Evolutionary conservation across 768 basidiomycete species (phyloP).

Genomic region (Phylloporus arenicola): DNA sequence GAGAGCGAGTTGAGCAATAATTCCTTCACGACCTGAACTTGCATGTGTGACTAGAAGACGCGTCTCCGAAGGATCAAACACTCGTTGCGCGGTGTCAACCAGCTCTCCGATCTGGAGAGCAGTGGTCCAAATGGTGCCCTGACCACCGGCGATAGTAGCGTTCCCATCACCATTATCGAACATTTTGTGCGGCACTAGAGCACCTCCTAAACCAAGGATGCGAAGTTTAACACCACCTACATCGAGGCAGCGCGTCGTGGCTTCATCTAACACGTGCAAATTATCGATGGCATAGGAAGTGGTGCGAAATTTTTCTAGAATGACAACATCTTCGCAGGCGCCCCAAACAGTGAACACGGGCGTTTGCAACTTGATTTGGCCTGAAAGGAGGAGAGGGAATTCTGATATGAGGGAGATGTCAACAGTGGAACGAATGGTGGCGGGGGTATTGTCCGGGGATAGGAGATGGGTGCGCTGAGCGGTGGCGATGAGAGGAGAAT

Average conservation of each 20-base stretch:
- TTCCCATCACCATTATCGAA: slow-evolving; percentile 91
- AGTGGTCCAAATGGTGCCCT: slow-evolving; percentile 99
- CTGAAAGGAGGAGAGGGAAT: slow-evolving; percentile 86
- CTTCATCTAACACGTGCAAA: slow-evolving; percentile 89
- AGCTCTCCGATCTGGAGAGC: slow-evolving; percentile 97
- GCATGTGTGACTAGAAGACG: slow-evolving; percentile 91
- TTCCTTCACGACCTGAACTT: slow-evolving; percentile 87
- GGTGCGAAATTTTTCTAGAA: slow-evolving; percentile 89
- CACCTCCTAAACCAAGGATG: slow-evolving; percentile 93
- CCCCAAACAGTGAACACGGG: slow-evolving; percentile 98
- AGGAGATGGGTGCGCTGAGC: slow-evolving; percentile 77
- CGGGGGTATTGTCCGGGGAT: slow-evolving; percentile 60
- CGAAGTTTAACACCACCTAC: slow-evolving; percentile 91
- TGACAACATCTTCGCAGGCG: slow-evolving; percentile 90
- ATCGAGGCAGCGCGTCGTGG: slow-evolving; percentile 87
- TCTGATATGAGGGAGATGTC: slow-evolving; percentile 83
- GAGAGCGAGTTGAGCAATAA: slow-evolving; percentile 85
- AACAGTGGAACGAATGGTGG: slow-evolving; percentile 66
- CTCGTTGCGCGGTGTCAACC: slow-evolving; percentile 93
- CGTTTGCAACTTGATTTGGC: slow-evolving; percentile 84
- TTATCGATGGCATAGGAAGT: slow-evolving; percentile 82
- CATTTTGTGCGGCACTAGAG: slow-evolving; percentile 90
- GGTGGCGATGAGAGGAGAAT: slow-evolving; percentile 88
- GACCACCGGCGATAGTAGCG: slow-evolving; percentile 96
- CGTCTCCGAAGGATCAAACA: slow-evolving; percentile 89